Conservation (phyloP, 305 asterid genomes). For the Fraxinus velutina region DNA sequence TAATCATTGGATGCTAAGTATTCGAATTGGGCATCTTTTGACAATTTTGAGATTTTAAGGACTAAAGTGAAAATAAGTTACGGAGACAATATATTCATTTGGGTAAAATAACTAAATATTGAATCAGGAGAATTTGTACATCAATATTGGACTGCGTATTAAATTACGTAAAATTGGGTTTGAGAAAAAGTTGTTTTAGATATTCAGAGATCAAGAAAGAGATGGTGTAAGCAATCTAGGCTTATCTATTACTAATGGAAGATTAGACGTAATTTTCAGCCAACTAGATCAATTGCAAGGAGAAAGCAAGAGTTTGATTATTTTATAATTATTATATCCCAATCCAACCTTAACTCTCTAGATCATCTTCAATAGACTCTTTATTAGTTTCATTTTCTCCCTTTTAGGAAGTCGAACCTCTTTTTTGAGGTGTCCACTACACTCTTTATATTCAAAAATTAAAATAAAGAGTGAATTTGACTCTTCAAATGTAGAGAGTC, state of each 20-base stretch:
- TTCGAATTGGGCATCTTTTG: not conserved
- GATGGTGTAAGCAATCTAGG: not conserved
- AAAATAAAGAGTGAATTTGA: not conserved
- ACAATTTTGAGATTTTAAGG: not conserved
- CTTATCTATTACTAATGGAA: not conserved
- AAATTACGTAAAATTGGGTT: not conserved
- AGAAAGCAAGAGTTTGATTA: not conserved
- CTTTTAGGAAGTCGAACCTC: not conserved
- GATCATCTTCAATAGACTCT: not conserved
- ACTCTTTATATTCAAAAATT: too few species aligned
- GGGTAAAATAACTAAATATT: too few species aligned
- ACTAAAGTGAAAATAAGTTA: not conserved
- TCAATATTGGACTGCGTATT: not conserved
- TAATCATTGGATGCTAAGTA: not conserved
- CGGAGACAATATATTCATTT: not conserved
- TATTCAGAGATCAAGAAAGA: not conserved
- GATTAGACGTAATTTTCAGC: not conserved
- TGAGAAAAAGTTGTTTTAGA: not conserved
- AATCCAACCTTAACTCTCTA: not conserved
- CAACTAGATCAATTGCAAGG: not conserved
- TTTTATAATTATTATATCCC: too few species aligned
- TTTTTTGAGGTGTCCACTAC: not conserved
- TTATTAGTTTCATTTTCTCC: not conserved
- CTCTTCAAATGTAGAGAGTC: not conserved
- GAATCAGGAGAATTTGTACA: not conserved